Base-by-base conservation (phyloP, 2,329 filamentous ascomycete genomes). In the Aspergillus tanneri region DNA sequence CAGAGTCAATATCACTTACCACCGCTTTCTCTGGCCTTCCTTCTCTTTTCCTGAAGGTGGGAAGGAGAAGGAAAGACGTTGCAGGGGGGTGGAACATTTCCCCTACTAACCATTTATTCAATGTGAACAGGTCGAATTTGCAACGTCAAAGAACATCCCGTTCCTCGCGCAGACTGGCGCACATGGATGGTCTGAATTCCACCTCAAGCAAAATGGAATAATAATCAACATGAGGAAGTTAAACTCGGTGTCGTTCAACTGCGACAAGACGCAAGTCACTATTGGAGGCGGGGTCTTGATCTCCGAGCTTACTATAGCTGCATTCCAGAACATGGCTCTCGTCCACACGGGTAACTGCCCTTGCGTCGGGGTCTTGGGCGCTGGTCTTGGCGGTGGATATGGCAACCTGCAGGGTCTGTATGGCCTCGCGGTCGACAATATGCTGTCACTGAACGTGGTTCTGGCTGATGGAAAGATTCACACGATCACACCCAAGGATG, bases 151-250 rank as follows among this genome's bases (percentile, higher is more conserved):
- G 8, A 25, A 38, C 7, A 48, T 48, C 9, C 34, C 46, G 4
- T 48, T 48, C 12, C 32, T 48, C 18, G 24, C 46, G 19, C 46
- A 48, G 28, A 44, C 24, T 25, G 46, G 46, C 18, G 46, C 40
- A 5, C 40, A 48, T 25, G 32, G 24, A 1, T 48, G 46, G 40
- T 14, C 40, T 18, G 24, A 41, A 41, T 41, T 22, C 2, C 23
- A 48, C 25, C 19, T 48, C 8, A 34, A 14, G 5, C n/a, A 22
- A 3, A 21, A 46, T 16, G 21, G 36, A 24, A 18, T 46, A 11
- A n/a, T 46, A 9, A 40, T 46, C 14, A 40, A 30, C n/a, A 36
- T 46, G 18, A 18, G 25, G 9, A 12, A 30, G 3, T 11, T 46
- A 6, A 23, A 40, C 24, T 22, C 25, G 6, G 27, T 46, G 18